Evolutionary conservation across 345 rosid genomes (phyloP), one percentile per base, ranked within the genome.

Genomic region (Salix caprea): DNA sequence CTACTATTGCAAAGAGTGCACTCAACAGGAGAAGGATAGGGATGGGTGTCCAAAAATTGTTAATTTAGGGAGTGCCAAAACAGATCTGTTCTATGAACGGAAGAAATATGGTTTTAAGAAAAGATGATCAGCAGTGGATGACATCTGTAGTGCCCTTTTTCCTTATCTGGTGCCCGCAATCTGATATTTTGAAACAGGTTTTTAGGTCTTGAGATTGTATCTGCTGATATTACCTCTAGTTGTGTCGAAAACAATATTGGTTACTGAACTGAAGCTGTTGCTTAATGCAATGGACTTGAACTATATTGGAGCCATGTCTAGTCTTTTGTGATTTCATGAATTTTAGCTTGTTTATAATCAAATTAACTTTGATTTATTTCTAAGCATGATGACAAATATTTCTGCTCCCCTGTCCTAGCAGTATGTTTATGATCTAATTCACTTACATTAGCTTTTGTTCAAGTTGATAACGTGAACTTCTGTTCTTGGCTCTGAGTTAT

Each of bases 1-100:
- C 34, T 90, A 88, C 77, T 90, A 90, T 62, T 89, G 92, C 86
- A 90, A 90, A 74, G 94, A 89, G 84, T 90, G 94, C 76, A 89
- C 92, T 0, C 94, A 89, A 62, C 94, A 89, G 79, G 94, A 89
- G 84, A 90, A 90, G 79, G 88, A 85, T 74, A 78, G 88, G 73
- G 84, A 85, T 76, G 88, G 88, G 36, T 85, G 88, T 66, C 88
- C 88, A 1, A 85, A 85, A 74, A 85, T 83, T 74, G 85, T 85
- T 30, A 82, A 80, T 72, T 72, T 85, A 67, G 77, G 81, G 79
- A 83, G 86, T 77, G 85, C 88, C 37, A 85, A 85, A 73, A 82
- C 88, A 15, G 88, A 82, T 70, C 66, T 85, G 77, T 82, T 85
- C 77, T 85, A 85, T 0, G 84, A 85, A 32, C 84, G 84, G 5